Evolutionary conservation across 352 stramenopile genomes (phyloP).

Genomic region (Globisporangium solare): DNA sequence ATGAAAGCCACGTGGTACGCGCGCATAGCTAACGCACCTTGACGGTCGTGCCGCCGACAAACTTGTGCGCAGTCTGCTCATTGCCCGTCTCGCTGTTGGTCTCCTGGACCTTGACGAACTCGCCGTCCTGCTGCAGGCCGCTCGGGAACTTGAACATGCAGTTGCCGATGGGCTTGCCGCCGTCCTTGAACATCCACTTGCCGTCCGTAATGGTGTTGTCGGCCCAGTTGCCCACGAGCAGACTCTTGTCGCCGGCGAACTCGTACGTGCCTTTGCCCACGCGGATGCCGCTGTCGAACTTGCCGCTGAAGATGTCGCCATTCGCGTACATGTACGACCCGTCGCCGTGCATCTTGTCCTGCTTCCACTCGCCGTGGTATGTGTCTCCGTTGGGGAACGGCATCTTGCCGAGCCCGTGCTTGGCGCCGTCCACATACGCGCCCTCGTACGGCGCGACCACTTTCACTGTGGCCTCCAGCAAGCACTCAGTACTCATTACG

Average conservation of each 20-base stretch:
- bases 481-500: neutral
- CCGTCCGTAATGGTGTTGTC: slow-evolving; percentile 85
- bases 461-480: slow-evolving; percentile 32
- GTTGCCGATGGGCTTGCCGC: slow-evolving; percentile 80
- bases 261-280: slow-evolving; percentile 88
- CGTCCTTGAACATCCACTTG: slow-evolving; percentile 91
- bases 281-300: slow-evolving; percentile 77
- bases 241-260: slow-evolving; percentile 74
- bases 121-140: slow-evolving; percentile 81
- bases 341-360: slow-evolving; percentile 83
- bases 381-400: slow-evolving; percentile 86
- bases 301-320: slow-evolving; percentile 89
- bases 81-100: slow-evolving; percentile 43
- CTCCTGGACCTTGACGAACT: slow-evolving; percentile 62
- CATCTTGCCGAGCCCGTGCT: slow-evolving; percentile 89
- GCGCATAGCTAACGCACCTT: slow-evolving; percentile 48
- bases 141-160: slow-evolving; percentile 86
- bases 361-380: slow-evolving; percentile 88
- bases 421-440: slow-evolving; percentile 79
- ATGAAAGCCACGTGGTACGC: neutral
- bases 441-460: slow-evolving; percentile 82
- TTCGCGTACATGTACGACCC: slow-evolving; percentile 91
- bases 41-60: slow-evolving; percentile 61
- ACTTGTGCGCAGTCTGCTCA: slow-evolving; percentile 54
- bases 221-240: slow-evolving; percentile 84